A percentile compares a stretch with the other conserved stretches of the same genome.
Evolutionary conservation across 305 asterid species (phyloP).

Genomic region (Fraxinus nigra): DNA sequence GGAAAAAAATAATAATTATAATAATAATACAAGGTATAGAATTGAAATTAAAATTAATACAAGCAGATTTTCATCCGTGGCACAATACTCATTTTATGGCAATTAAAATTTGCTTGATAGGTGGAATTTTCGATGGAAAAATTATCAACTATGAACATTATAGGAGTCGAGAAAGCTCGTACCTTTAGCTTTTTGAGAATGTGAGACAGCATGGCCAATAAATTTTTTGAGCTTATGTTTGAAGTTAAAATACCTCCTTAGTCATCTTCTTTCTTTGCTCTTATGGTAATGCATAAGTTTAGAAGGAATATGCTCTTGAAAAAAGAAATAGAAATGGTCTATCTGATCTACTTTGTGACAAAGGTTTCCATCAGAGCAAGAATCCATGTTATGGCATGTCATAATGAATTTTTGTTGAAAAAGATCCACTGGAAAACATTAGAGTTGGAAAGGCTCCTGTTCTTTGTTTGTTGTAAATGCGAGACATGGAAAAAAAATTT

Average conservation of each 20-base stretch:
- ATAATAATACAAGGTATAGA: neutral
- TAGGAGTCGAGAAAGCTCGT: constrained; percentile 6
- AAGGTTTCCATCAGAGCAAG: neutral
- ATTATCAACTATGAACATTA: neutral
- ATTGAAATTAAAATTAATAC: neutral
- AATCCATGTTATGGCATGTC: neutral
- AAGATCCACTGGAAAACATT: neutral
- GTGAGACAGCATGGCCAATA: constrained; percentile 11
- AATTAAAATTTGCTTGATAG: constrained; percentile 4
- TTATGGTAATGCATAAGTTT: constrained; percentile 16
- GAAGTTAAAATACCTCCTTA: neutral
- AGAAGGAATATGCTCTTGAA: neutral
- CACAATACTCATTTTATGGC: neutral
- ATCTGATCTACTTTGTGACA: neutral
- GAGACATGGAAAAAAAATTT: neutral
- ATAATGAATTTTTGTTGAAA: neutral
- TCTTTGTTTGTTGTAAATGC: neutral
- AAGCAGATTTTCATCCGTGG: neutral
- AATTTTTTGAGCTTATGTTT: neutral
- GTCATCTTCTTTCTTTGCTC: neutral
- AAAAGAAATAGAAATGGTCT: neutral
- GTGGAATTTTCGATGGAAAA: neutral
- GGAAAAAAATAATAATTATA: neutral
- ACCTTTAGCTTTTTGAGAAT: constrained; percentile 19
- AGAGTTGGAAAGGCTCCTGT: neutral